Evolutionary conservation across 2,329 filamentous ascomycete genomes (phyloP).

Genomic region (Nannizzia gypsea): DNA sequence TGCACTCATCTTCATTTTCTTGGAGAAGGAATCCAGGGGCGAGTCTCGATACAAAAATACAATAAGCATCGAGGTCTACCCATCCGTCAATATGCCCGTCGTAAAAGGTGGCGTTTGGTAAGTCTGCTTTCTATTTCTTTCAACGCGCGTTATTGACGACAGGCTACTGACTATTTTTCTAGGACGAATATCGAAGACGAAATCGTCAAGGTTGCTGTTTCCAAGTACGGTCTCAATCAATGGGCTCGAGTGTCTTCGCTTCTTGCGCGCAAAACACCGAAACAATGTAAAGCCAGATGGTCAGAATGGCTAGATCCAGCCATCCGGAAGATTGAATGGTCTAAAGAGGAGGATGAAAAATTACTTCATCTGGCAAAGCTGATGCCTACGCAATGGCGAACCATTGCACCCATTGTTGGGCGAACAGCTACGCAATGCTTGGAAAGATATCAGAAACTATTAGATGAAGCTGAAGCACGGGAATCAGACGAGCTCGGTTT

Average conservation of each 20-base stretch:
- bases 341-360: constrained; percentile 96
- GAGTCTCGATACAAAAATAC: neutral
- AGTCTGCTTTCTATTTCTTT: constrained; percentile 17
- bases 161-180: neutral
- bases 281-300: constrained; percentile 99
- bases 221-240: constrained; percentile 91
- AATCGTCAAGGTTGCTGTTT: constrained; percentile 89
- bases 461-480: constrained; percentile 87
- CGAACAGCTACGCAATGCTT: constrained; percentile 94
- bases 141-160: neutral
- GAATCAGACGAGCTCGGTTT: constrained; percentile 72
- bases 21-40: no score
- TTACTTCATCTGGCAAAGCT: constrained; percentile 91
- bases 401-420: constrained; percentile 91
- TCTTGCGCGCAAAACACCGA: constrained; percentile 90
- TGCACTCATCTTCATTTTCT: neutral
- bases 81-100: constrained; percentile 44
- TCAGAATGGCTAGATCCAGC: constrained; percentile 95
- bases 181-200: constrained; percentile 72
- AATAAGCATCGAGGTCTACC: neutral
- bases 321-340: constrained; percentile 99
- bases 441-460: constrained; percentile 88
- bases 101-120: constrained; percentile 55
- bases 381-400: constrained; percentile 98
- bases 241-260: constrained; percentile 98